Base-by-base conservation (phyloP, 2,329 filamentous ascomycete genomes). In the Didymella pinodella region DNA sequence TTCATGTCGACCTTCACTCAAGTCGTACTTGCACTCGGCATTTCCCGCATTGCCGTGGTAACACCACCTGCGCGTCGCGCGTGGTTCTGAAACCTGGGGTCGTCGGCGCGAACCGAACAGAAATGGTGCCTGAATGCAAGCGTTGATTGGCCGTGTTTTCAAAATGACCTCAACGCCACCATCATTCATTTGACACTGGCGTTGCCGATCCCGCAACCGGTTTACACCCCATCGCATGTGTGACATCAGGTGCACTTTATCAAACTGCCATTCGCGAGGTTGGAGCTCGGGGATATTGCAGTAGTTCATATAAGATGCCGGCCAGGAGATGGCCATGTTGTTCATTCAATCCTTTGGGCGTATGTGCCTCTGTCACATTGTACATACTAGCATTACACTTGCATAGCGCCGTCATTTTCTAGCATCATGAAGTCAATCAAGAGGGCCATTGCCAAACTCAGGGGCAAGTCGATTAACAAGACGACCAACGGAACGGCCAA, bases 201-300 rank as follows among this genome's bases (percentile, higher is more conserved):
- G 56, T 36, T 57, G 61, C 40, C 63, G 57, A 64, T 67, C 53
- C 58, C 48, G 44, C 59, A 67, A 61, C 67, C 62, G 63, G 64
- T 65, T 67, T 53, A 49, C 43, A 58, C 34, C 32, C 44, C 56
- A 56, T 60, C 60, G 61, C 65, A 57, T 69, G 61, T 68, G 68
- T 73, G 68, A 72, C 74, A 75, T 75, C 70, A 75, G 71, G 54
- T 62, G 65, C 61, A 61, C 64, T 36, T 26, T 28, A 40, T 32
- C 26, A 32, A 40, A 40, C 32, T 65, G 64, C 50, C 61, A 67
- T 70, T 63, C 62, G 64, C 54, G 52, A 44, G 20, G 41, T 43
- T 48, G 45, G 62, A 61, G 56, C 48, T 50, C 62, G 49, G 47
- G 59, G 45, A 57, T 41, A 34, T 45, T 56, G 48, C 41, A 45